Base-by-base conservation (phyloP, 371 early-diverging fungal species). In the Dichotomocladium elegans region DNA sequence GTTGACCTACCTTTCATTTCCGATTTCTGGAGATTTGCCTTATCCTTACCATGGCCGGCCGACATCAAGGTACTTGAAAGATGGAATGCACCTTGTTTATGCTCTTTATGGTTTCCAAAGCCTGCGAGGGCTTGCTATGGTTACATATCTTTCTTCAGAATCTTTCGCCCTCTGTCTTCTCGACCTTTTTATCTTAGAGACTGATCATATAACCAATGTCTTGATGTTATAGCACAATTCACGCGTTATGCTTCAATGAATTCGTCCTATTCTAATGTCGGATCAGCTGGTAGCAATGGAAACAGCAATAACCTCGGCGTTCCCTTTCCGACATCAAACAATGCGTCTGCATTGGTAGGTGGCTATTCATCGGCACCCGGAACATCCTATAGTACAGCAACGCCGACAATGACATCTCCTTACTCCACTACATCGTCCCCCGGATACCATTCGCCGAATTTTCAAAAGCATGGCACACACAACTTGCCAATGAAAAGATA, bases 391-490 rank as follows among this genome's bases (percentile, higher is more conserved):
- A 68, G 47, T 55, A 54, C 61, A 34, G 48, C 69, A n/a, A 63
- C 63, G 21, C 55, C 63, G 1, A 64, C 42, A 27, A 66, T 67
- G 64, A 46, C 72, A 4, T 77, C 78, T n/a, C 78, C 78, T 41
- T 77, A 74, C 34, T 64, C 72, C 10, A 64, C 58, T 22, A 57
- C 70, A 25, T 70, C 78, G 42, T 77, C 78, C 27, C 78, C 78
- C 26, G 72, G 78, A 24, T 66, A 74, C 46, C 68, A 64, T 52
- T 72, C 78, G 3, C 70, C 74, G 3, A 70, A 72, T 42, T 34
- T 72, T 21, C 55, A 61, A 21, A 61, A 53, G 44, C 47, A 62
- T 41, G 42, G 49, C 22, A 56, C 42, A 17, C 55, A 64, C 22
- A 59, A 55, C 28, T 37, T 49, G 37, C 71, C 58, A 22, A 48